Evolutionary conservation across 2,329 filamentous ascomycete genomes (phyloP), one percentile per base, ranked within the genome.

Genomic region (Ceratocystis eucalypticola): DNA sequence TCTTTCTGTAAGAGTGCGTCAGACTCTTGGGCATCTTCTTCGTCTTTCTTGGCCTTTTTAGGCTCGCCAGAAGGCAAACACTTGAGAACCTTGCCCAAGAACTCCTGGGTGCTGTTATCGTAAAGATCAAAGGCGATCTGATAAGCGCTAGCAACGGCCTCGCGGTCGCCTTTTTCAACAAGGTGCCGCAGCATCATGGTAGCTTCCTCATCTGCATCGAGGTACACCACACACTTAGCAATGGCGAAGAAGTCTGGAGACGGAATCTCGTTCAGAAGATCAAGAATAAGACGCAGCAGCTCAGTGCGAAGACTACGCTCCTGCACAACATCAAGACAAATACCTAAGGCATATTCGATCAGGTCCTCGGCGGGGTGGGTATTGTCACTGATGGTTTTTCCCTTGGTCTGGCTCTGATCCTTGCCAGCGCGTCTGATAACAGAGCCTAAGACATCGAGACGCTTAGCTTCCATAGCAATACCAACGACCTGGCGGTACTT

Each of bases 121-220:
- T 96, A 97, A 5, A 99, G 82, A 73, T 99, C 94, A 72, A 99
- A 99, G 1, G 93, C 94, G 67, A 99, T 96, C 75, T 99, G 94
- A 75, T 97, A 99, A 20, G 94, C 94, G 62, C 90, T 88, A 22
- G 92, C 89, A 17, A 90, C 84, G 0, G 91, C 91, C 68, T 85
- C 85, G 63, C 85, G 81, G 70, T 96, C 89, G 5, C 86, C 89
- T 70, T 88, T 88, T 69, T 88, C 82, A 8, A 97, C 87, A 25
- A 99, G 82, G 71, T 90, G 87, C 64, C 84, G 84, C 53, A 99
- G 84, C 77, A 99, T 92, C 69, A 84, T 84, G 8, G 91, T 92
- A 0, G 94, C 94, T 80, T 96, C 88, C 62, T 89, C 87, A 72
- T 96, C 88, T 71, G 96, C 89, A 74, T 96, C 88, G 20, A 99